A percentile compares a stretch with the other conserved stretches of the same genome.
Conservation (phyloP, 2,329 filamentous ascomycete species). For the Verticillium zaregamsianum region DNA sequence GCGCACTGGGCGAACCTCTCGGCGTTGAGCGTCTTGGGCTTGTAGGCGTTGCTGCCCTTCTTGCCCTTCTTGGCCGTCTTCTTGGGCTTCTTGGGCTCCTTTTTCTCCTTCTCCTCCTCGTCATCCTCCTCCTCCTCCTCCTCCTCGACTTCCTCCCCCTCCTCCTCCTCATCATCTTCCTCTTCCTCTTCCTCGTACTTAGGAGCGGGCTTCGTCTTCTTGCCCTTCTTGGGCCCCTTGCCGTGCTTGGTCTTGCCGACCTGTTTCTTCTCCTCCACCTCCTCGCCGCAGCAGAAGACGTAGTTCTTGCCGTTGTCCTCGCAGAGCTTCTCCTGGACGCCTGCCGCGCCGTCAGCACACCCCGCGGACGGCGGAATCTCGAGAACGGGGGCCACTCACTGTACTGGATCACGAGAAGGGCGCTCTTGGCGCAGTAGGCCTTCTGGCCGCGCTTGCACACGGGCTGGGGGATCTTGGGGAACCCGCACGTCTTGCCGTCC, state of each 20-base stretch:
- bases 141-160: not conserved
- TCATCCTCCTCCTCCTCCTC: not conserved
- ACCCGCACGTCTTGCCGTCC: not conserved
- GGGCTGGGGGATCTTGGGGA: not conserved
- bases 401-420: not conserved
- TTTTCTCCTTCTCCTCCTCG: not conserved
- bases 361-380: not conserved
- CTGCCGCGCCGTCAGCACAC: not conserved
- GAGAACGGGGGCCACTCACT: not conserved
- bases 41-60: not conserved
- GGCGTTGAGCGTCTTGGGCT: not conserved
- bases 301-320: conserved; percentile 6
- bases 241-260: not conserved
- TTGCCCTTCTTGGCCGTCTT: not conserved
- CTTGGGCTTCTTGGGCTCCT: not conserved
- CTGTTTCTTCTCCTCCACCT: not conserved
- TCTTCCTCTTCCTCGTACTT: not conserved
- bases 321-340: not conserved
- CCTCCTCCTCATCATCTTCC: not conserved
- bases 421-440: not conserved
- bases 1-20: not conserved
- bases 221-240: not conserved
- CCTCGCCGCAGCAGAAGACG: conserved; percentile 5
- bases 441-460: not conserved
- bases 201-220: not conserved